These are phyloP conservation scores for Fusarium sp. DNA, from an alignment of 2,329 filamentous ascomycete genomes.

Conservation along the genomic window DNA sequence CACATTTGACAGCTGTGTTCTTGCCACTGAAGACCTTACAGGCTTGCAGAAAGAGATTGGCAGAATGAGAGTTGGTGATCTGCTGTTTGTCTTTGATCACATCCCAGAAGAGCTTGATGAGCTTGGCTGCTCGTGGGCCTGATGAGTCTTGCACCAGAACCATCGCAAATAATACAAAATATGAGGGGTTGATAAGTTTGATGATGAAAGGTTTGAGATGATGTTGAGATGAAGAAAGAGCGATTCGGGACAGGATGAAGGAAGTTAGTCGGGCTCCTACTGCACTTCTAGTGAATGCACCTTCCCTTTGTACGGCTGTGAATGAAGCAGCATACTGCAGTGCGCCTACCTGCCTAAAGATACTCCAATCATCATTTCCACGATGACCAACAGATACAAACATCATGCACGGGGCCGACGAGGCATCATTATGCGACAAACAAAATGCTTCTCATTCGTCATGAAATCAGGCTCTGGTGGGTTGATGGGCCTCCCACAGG, in stretches of 20 bases:
- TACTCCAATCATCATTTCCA: constrained; percentile 19
- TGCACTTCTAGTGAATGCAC: background rate
- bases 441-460: constrained; percentile 18
- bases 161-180: constrained; percentile 4
- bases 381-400: background rate
- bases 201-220: too few species aligned
- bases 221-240: background rate
- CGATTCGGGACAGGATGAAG: background rate
- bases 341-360: constrained; percentile 14
- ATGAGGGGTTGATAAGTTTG: background rate
- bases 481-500: constrained; percentile 37
- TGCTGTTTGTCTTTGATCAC: constrained; percentile 32
- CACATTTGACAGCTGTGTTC: constrained; percentile 33
- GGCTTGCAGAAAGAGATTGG: constrained; percentile 46
- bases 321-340: background rate
- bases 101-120: constrained; percentile 32
- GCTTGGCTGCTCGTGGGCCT: constrained; percentile 21
- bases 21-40: constrained; percentile 20
- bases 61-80: constrained; percentile 30
- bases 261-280: too few species aligned
- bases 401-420: constrained; percentile 10
- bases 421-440: constrained; percentile 5
- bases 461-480: constrained; percentile 12
- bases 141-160: background rate
- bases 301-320: constrained; percentile 21